Evolutionary conservation across 208 protist species (phyloP).

Genomic region (Leishmania tarentolae): DNA sequence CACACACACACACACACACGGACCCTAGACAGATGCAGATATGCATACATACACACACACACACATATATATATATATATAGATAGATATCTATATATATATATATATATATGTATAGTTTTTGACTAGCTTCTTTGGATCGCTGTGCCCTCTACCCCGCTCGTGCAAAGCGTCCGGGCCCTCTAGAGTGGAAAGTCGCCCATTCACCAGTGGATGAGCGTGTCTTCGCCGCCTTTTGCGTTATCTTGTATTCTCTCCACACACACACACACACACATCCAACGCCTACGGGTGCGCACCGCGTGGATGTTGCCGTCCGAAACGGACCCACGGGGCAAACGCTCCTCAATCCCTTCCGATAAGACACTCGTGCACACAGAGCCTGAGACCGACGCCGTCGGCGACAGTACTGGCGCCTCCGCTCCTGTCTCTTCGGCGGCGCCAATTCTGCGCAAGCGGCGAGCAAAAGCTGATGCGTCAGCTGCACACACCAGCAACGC

Average conservation of each 20-base stretch:
- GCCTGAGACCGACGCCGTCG: not conserved
- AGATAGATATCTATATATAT: no score
- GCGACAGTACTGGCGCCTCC: not conserved
- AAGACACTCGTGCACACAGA: not conserved
- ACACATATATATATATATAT: not conserved
- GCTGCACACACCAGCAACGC: not conserved
- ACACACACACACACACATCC: not conserved
- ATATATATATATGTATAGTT: not conserved
- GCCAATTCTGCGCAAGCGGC: slow-evolving; percentile 4
- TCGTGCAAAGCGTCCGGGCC: no score
- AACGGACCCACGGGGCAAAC: not conserved
- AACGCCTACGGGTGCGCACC: not conserved
- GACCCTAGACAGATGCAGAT: no score
- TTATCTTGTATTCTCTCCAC: not conserved
- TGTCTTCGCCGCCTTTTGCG: not conserved
- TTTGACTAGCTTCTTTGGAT: not conserved
- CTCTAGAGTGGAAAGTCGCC: not conserved
- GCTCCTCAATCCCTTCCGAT: not conserved
- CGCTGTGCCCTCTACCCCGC: not conserved
- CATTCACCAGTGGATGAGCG: not conserved
- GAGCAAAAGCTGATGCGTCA: slow-evolving; percentile 1
- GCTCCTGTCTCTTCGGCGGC: not conserved
- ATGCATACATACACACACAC: no score
- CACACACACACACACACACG: no score
- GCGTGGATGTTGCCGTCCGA: not conserved